Evolutionary conservation across 805 yeast species (phyloP), one percentile per base, ranked within the genome.

Genomic region (Candida pseudofarinosa): DNA sequence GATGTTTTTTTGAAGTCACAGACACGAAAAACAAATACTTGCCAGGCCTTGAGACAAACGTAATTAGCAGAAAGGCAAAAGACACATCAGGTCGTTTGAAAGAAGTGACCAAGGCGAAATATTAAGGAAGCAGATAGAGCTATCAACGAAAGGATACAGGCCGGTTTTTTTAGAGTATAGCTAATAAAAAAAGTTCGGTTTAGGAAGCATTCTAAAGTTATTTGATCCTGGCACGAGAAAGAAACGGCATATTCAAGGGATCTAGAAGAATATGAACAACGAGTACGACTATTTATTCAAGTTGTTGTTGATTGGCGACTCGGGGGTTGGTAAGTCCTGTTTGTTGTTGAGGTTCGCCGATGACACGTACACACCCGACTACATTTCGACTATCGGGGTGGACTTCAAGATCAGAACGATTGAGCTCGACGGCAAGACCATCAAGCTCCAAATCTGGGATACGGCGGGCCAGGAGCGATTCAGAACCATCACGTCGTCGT

Each of bases 391-490:
- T 37, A 93, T 93, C 62, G 99, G 99, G 44, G 98, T 93, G 41
- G 99, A 93, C 65, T 93, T 93, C 76, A 80, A 80, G 63, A 85
- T 85, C 63, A 82, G 89, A 72, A 86, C 93, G 39, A 85, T 86
- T 43, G 98, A 93, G 63, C 76, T 93, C 47, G 97, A 93, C 56
- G 98, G 98, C 52, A 93, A 93, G 74, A 88, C 96, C 42, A 93
- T 93, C 63, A 93, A 93, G 71, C 79, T 93, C 61, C 99, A 93
- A 73, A 91, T 93, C 62, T 93, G 99, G 99, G 99, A 93, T 64
- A 93, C 99, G 43, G 99, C 98, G 10, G 99, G 99, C 37, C 99
- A 93, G 73, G 99, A 93, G 68, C 77, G 99, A 57, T 93, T 93
- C 74, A 83, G 98, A 71, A 93, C 99, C 40, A 91, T 91, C 70